A percentile compares a stretch with the other conserved stretches of the same genome.
phyloP scores from a whole-genome alignment of 768 basidiomycete genomes.

The Lactarius hengduanensis region DNA sequence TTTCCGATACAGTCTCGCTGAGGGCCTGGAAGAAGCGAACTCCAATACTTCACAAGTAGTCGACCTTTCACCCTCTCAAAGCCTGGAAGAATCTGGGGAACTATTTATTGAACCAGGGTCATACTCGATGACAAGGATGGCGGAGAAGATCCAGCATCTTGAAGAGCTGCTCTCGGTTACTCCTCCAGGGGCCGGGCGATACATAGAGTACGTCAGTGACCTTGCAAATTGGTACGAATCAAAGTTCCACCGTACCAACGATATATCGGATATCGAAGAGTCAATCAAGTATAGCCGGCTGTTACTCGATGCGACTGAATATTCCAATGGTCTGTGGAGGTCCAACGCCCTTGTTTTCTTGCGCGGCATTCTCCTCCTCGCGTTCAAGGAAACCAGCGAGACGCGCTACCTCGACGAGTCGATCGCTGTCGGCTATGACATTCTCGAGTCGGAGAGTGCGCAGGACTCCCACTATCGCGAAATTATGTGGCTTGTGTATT shows the following conservation, averaged over 20 bases:
- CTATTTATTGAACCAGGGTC: rapidly evolving
- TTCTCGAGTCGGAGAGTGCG: background rate
- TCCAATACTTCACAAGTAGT: background rate
- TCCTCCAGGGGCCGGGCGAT: background rate
- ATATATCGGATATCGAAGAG: slow-evolving; percentile 3
- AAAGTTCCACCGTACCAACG: background rate
- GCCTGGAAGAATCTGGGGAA: background rate
- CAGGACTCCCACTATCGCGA: rapidly evolving
- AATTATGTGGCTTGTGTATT: background rate
- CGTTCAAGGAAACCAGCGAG: background rate
- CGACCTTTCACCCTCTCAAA: background rate
- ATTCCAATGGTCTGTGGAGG: too few species aligned
- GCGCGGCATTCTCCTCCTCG: background rate
- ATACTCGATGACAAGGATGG: background rate
- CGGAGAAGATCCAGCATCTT: background rate
- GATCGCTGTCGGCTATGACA: background rate
- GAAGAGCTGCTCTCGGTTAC: background rate
- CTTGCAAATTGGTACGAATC: too few species aligned
- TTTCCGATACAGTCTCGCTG: background rate
- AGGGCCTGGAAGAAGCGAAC: slow-evolving; percentile 1
- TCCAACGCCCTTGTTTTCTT: too few species aligned
- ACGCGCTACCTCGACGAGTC: slow-evolving; percentile 4
- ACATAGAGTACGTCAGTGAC: too few species aligned
- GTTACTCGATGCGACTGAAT: too few species aligned
- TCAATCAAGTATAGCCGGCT: background rate